Conservation (phyloP, 768 basidiomycete species). For the Rhizopogon sp. region DNA sequence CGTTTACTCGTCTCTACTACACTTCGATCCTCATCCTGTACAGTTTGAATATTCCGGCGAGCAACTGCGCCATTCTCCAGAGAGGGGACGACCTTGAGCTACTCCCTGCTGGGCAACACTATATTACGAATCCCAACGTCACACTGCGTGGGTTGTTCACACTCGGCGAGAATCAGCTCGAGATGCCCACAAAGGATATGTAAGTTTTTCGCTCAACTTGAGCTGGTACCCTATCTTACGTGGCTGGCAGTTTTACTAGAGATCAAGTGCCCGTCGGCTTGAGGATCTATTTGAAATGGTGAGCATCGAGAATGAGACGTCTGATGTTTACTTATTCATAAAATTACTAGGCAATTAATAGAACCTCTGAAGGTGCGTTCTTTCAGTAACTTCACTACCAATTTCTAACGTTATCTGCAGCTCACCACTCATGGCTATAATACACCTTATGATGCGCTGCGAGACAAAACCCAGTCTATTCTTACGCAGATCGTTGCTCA, state of each 20-base stretch:
- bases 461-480: conserved; percentile 84
- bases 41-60: conserved; percentile 80
- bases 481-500: conserved; percentile 84
- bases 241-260: conserved; percentile 67
- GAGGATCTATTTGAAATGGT: conserved; percentile 82
- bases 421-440: conserved; percentile 81
- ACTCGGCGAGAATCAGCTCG: conserved; percentile 77
- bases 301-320: conserved; percentile 16
- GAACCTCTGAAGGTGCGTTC: conserved; percentile 42
- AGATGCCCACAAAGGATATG: conserved; percentile 89
- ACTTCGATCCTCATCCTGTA: background rate
- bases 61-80: conserved; percentile 83
- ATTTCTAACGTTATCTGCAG: conserved; percentile 40
- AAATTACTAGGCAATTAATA: conserved; percentile 36
- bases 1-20: conserved; percentile 3
- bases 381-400: conserved; percentile 18
- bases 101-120: conserved; percentile 78
- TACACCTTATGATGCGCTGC: conserved; percentile 74
- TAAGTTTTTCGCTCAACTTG: conserved; percentile 50
- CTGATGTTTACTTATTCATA: background rate
- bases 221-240: conserved; percentile 87
- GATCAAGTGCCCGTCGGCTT: conserved; percentile 84
- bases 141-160: conserved; percentile 78
- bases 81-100: conserved; percentile 75
- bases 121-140: conserved; percentile 79